phyloP scores from a whole-genome alignment of 208 protist genomes.

The Naegleria gruberi region DNA sequence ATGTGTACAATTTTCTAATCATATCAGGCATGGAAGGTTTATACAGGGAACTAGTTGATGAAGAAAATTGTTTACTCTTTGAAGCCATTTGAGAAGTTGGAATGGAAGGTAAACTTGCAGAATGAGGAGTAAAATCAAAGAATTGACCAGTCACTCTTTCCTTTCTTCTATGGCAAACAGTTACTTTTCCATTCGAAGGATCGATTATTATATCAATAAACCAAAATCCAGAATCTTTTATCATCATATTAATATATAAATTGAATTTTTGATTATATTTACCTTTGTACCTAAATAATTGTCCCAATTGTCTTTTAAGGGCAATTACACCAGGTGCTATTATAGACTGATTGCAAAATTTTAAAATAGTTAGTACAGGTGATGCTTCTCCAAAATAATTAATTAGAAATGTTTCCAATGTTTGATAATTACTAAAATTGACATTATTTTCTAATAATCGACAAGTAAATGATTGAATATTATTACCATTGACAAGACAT shows the following conservation, averaged over 20 bases:
- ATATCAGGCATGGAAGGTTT: background rate
- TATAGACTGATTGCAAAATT: background rate
- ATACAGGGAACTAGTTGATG: background rate
- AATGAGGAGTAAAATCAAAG: background rate
- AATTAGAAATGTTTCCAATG: background rate
- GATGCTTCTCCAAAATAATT: background rate
- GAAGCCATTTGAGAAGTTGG: background rate
- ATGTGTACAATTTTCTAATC: background rate
- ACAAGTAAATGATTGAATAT: background rate
- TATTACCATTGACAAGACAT: background rate
- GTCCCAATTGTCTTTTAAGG: background rate
- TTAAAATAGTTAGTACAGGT: background rate
- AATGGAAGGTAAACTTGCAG: background rate
- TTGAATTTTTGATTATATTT: background rate
- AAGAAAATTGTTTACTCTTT: background rate
- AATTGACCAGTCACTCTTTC: background rate
- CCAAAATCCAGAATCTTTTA: background rate
- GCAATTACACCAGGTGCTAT: background rate
- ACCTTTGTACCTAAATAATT: background rate
- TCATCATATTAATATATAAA: too few relatives aligned
- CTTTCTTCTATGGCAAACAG: background rate
- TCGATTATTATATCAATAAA: background rate
- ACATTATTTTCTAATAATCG: background rate
- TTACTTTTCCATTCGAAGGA: background rate
- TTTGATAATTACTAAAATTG: background rate